These are phyloP conservation scores for Linnemannia exigua DNA, from an alignment of 192 early-diverging fungal genomes.

Conservation along the genomic window DNA sequence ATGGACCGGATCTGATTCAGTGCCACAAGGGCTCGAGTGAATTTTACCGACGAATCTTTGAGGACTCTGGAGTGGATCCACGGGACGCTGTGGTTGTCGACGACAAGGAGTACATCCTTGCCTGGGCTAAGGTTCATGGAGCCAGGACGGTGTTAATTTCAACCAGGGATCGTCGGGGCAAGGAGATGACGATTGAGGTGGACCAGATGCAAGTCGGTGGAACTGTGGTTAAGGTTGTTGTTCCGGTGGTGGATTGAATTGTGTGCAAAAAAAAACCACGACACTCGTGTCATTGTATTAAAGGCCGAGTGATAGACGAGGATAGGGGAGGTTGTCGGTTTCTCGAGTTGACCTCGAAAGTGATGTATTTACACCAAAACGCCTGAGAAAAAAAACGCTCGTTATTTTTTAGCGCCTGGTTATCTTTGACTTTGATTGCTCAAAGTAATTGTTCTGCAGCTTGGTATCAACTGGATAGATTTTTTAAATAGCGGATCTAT, in stretches of 20 bases:
- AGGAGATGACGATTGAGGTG: constrained; percentile 32
- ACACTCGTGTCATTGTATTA: no score
- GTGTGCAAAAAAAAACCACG: no score
- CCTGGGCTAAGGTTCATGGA: constrained; percentile 44
- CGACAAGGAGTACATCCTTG: constrained; percentile 45
- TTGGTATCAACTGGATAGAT: no score
- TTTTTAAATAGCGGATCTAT: no score
- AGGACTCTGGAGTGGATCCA: constrained; percentile 23
- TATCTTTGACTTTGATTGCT: no score
- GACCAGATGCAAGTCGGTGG: background rate
- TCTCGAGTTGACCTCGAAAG: no score
- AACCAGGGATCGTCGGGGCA: constrained; percentile 25
- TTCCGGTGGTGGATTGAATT: constrained; percentile 41
- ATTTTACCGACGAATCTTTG: constrained; percentile 33
- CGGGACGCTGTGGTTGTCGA: constrained; percentile 38
- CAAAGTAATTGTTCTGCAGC: no score
- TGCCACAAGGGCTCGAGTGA: constrained; percentile 29
- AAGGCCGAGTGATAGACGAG: no score
- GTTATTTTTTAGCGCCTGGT: no score
- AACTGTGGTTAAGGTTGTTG: background rate
- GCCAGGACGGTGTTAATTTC: constrained; percentile 40
- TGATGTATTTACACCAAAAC: no score
- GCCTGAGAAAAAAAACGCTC: no score
- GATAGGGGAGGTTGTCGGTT: no score
- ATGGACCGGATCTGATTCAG: constrained; percentile 37